These are phyloP conservation scores for Beta vulgaris DNA, from an alignment of 148 eudicot species.

Conservation along the genomic window DNA sequence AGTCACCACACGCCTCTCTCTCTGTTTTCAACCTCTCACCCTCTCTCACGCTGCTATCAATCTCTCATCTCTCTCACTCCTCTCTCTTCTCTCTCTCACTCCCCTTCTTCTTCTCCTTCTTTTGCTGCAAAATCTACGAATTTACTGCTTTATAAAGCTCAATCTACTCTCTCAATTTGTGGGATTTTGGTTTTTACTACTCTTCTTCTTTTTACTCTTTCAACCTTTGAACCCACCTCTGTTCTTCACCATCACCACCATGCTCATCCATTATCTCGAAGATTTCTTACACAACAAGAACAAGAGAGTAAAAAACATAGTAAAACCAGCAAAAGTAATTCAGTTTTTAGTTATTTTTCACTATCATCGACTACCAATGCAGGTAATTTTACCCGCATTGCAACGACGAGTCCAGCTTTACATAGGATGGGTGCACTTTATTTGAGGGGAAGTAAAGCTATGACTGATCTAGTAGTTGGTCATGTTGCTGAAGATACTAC, in stretches of 20 bases:
- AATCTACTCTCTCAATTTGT: constrained; percentile 68
- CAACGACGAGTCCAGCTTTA: constrained; percentile 38
- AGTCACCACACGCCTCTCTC: too few relatives aligned
- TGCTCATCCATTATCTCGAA: constrained; percentile 15
- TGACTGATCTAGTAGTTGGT: constrained; percentile 58
- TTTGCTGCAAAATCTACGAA: constrained; percentile 15
- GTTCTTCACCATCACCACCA: constrained; percentile 14
- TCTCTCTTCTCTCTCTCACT: too few relatives aligned
- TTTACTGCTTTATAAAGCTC: constrained; percentile 45
- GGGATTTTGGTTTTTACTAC: constrained; percentile 55
- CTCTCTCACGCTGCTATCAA: too few relatives aligned
- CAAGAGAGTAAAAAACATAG: neutral
- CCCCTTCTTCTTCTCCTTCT: constrained; percentile 20
- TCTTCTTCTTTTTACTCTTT: constrained; percentile 64
- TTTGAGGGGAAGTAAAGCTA: constrained; percentile 49
- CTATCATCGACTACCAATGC: too few relatives aligned
- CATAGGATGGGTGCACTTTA: constrained; percentile 70
- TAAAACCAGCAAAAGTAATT: neutral
- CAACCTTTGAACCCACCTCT: constrained; percentile 56
- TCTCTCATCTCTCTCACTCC: too few relatives aligned
- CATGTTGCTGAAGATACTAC: constrained; percentile 44
- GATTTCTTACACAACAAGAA: too few relatives aligned
- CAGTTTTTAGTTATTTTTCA: too few relatives aligned
- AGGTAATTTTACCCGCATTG: constrained; percentile 1
- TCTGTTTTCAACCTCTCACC: too few relatives aligned